Evolutionary conservation across 148 eudicot genomes (phyloP), one percentile per base, ranked within the genome.

Genomic region (Salicornia ramosissima): DNA sequence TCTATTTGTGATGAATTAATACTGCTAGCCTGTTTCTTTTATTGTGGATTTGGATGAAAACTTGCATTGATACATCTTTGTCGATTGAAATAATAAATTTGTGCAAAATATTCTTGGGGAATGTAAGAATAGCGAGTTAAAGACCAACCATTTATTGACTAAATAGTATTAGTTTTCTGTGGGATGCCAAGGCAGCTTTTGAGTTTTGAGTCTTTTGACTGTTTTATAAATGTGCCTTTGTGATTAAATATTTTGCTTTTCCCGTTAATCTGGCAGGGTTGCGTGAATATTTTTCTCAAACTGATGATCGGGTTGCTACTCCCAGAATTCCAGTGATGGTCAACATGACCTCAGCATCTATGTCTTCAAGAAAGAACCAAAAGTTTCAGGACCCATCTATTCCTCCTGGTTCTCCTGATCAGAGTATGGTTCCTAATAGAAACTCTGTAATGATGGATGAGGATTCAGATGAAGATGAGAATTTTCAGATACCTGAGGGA

Each of bases 311-410:
- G 65, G 69, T 65, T 70, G 84, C 87, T 71, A 87, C 97, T 65
- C 96, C 97, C 31, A 89, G 99, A 77, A 91, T 94, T 59, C 99
- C 99, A 56, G 96, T 91, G 63, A 90, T 94, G 97, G 93, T 91
- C 67, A 94, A 94, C 68, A 90, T 94, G 99, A 83, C 87, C 78
- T 87, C 99, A 59, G 84, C 85, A 25, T 80, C 96, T 54, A 72
- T 78, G 73, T 76, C 90, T 78, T 67, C 91, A 64, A 88, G 80
- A 76, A 90, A 80, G 86, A 79, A 75, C 73, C 86, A 74, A 28
- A 94, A 82, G 73, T 76, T 76, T 73, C 86, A 74, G 56, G 82
- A 75, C 46, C 69, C 86, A 47, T 81, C 90, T 31, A 45, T 57
- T 69, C 78, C 68, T 68, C 82, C 84, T 64, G 79, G 79, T 79